Evolutionary conservation across 345 rosid species (phyloP).

Genomic region (Eucalyptus urophylla): DNA sequence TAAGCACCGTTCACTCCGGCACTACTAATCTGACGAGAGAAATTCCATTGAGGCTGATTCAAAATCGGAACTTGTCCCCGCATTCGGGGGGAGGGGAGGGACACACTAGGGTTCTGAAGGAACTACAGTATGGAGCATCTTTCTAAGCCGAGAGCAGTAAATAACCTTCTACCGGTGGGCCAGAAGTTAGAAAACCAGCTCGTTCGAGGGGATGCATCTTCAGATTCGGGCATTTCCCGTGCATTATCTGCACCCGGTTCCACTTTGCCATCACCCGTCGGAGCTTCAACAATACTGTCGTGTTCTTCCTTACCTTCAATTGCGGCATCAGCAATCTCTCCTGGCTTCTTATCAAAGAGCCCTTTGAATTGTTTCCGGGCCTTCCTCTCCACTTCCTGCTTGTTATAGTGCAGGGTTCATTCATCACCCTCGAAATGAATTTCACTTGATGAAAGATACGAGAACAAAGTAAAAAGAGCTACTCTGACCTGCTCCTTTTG

Average conservation of each 20-base stretch:
- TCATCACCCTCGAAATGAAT: not conserved
- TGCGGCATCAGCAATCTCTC: conserved; percentile 58
- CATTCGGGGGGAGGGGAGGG: not conserved
- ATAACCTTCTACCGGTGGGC: conserved; percentile 29
- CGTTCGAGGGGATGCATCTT: conserved; percentile 3
- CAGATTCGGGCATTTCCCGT: conserved; percentile 4
- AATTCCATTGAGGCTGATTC: not conserved
- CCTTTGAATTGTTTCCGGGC: conserved; percentile 90
- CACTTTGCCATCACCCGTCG: not conserved
- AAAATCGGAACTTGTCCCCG: not conserved
- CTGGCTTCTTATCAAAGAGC: conserved; percentile 89
- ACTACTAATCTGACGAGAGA: not conserved
- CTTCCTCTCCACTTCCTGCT: conserved; percentile 65
- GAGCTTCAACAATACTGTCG: not conserved
- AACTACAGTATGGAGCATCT: conserved; percentile 34
- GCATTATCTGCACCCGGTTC: not conserved
- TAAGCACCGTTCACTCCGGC: not conserved
- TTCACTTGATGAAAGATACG: not conserved
- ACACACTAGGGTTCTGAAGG: not conserved
- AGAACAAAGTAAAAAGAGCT: not conserved
- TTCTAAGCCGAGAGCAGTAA: conserved; percentile 26
- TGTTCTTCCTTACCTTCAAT: conserved; percentile 4
- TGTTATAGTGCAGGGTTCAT: not conserved
- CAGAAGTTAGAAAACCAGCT: conserved; percentile 35
- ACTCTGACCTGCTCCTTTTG: conserved; percentile 59